Evolutionary conservation across 257 asterid genomes (phyloP), one percentile per base, ranked within the genome.

Genomic region (Lantana camara): DNA sequence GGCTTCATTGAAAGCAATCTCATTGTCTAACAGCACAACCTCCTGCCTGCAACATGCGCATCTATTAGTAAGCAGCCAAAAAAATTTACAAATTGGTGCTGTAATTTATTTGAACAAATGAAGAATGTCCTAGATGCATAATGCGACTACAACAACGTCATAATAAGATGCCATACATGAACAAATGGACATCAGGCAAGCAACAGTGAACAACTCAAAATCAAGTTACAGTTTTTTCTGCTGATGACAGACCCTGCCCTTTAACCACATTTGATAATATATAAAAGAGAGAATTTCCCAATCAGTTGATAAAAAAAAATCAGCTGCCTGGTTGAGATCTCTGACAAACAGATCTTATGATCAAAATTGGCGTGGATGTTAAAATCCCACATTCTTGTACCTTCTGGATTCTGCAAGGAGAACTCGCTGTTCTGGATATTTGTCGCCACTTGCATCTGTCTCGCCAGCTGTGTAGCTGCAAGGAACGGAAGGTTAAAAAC

Each of bases 1-100:
- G 62, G 97, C 97, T 70, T 93, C 95, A 46, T 93, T 90, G 78
- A 87, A 93, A 63, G 94, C 59, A 70, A 93, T 90, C 70, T 93
- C 97, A 72, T 87, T 93, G 83, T 93, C 97, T 78, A 90, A 74
- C 61, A 85, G 75, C 72, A 90, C 32, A 66, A 90, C 79, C 66
- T 90, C 94, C 75, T 93, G 99, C 72, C 97, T 90, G 90, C 73
- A 73, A 47, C 59, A 68, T 45, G 63, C 57, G 4, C 70, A 79
- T 55, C 8, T 47, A 21, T 35, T 64, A 24, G 29, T 68, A 46
- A 70, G 70, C 66, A 55, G 24, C 32, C 54, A 24, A 52, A 20
- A 40, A 15, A 46, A 30, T 47, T 58, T 29, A 35, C 6, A 9
- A 37, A 52, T 21, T 61, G 46, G 62, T 12, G 37, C 19, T 23